phyloP scores from a whole-genome alignment of 352 stramenopile genomes.

The Phytophthora litchii region DNA sequence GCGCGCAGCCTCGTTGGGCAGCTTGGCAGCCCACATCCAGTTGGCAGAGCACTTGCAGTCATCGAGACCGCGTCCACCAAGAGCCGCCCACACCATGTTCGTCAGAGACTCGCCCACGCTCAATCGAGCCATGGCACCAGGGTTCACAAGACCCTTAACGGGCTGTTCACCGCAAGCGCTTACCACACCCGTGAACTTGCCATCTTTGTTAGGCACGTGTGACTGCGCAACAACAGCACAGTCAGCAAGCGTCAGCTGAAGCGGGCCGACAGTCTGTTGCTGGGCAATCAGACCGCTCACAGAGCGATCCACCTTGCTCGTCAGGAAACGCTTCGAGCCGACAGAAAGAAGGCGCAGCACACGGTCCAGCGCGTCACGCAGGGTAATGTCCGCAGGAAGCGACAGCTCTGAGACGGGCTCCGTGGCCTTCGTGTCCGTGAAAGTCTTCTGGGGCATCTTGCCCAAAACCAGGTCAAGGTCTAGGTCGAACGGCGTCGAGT shows the following conservation, averaged over 20 bases:
- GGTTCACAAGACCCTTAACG: constrained; percentile 96
- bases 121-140: constrained; percentile 95
- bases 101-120: constrained; percentile 98
- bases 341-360: constrained; percentile 96
- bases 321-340: constrained; percentile 98
- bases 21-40: constrained; percentile 99
- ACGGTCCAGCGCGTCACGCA: constrained; percentile 92
- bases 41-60: constrained; percentile 99
- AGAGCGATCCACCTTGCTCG: constrained; percentile 97
- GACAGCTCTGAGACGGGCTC: constrained; percentile 59
- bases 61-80: constrained; percentile 89
- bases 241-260: constrained; percentile 97
- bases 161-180: constrained; percentile 97
- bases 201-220: constrained; percentile 89
- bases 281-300: constrained; percentile 98
- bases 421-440: constrained; percentile 86
- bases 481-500: constrained; percentile 96
- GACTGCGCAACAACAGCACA: constrained; percentile 97
- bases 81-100: constrained; percentile 98
- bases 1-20: constrained; percentile 96
- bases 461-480: constrained; percentile 98
- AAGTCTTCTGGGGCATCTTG: constrained; percentile 99
- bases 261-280: constrained; percentile 98
- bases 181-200: constrained; percentile 93
- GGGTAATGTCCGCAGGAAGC: constrained; percentile 90